Evolutionary conservation across 345 rosid genomes (phyloP).

Genomic region (Lumnitzera racemosa): DNA sequence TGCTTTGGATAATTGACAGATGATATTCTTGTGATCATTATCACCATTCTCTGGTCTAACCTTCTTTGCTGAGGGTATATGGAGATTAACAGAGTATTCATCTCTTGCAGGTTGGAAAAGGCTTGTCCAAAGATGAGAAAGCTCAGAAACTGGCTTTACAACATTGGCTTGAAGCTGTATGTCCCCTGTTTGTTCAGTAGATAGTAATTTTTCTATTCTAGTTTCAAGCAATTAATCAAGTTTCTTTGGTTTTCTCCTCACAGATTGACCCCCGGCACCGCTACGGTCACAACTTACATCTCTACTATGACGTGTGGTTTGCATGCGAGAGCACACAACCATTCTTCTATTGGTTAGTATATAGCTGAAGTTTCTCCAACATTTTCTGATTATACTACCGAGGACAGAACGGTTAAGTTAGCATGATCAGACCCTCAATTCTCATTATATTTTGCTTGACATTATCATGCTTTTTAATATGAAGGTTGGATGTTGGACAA

Average conservation of each 20-base stretch:
- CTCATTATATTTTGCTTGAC: not conserved
- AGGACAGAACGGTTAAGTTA: too few species aligned
- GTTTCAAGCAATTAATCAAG: not conserved
- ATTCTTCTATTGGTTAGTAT: constrained; percentile 59
- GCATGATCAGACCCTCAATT: too few species aligned
- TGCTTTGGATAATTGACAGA: too few species aligned
- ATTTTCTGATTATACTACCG: not conserved
- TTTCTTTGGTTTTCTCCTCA: not conserved
- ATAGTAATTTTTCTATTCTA: not conserved
- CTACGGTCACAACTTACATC: constrained; percentile 65
- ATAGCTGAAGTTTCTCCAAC: not conserved
- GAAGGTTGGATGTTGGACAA: constrained; percentile 62
- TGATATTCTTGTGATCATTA: not conserved
- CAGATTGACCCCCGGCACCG: constrained; percentile 73
- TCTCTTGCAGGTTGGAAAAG: constrained; percentile 71
- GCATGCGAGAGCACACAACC: constrained; percentile 46
- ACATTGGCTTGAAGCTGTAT: constrained; percentile 98
- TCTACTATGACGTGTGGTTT: constrained; percentile 62
- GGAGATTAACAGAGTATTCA: not conserved
- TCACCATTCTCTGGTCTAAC: not conserved
- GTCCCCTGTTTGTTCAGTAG: constrained; percentile 8
- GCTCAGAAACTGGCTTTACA: constrained; percentile 82
- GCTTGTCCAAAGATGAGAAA: constrained; percentile 74
- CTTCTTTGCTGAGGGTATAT: not conserved
- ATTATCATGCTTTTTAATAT: not conserved